Conservation (phyloP, 2,329 filamentous ascomycete species). For the Aspergillus calidoustus region DNA sequence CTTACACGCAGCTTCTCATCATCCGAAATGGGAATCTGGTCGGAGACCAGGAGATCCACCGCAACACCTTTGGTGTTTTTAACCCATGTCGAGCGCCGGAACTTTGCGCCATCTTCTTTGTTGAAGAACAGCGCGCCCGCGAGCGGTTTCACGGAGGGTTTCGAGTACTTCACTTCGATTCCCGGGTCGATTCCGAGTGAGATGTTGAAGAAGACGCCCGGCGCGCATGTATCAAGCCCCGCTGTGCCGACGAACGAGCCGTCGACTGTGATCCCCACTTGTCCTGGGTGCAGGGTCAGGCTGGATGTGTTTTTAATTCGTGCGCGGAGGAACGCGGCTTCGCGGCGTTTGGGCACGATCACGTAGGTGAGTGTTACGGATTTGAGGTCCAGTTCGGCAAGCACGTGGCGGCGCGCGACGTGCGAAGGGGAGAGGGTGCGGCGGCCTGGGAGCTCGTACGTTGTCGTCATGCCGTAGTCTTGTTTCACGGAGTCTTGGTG, state of each 20-base stretch:
- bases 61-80: conserved; percentile 37
- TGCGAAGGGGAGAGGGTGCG: conserved; percentile 43
- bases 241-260: conserved; percentile 36
- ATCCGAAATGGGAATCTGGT: conserved; percentile 40
- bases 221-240: conserved; percentile 30
- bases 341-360: conserved; percentile 45
- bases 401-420: conserved; percentile 42
- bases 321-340: conserved; percentile 47
- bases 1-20: conserved; percentile 36
- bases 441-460: conserved; percentile 45
- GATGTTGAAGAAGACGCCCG: conserved; percentile 35
- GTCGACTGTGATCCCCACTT: conserved; percentile 34
- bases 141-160: conserved; percentile 33
- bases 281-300: conserved; percentile 35
- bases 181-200: conserved; percentile 39
- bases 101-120: conserved; percentile 36
- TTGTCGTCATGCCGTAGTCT: conserved; percentile 47
- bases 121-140: conserved; percentile 34
- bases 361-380: conserved; percentile 43
- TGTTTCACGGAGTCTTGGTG: conserved; percentile 44
- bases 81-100: conserved; percentile 35
- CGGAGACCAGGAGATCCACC: conserved; percentile 34
- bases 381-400: conserved; percentile 42
- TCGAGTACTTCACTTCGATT: conserved; percentile 36
- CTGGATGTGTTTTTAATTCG: conserved; percentile 43